Percentiles rank a stretch among this genome's conserved stretches.
Conservation (phyloP, 176 grass and related monocot species). For the Musa itinerans region DNA sequence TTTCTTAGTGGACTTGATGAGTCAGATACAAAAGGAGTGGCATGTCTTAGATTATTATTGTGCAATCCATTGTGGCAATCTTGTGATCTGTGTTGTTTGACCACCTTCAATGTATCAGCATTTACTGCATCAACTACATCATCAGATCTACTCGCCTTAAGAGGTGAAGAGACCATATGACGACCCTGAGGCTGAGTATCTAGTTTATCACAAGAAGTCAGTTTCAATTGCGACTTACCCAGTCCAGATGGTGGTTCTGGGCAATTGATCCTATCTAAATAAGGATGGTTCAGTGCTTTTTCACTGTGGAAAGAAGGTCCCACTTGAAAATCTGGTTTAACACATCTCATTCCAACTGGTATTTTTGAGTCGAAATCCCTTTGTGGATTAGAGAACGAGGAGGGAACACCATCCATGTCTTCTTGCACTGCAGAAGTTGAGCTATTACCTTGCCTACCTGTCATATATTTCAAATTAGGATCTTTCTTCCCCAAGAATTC, state of each 20-base stretch:
- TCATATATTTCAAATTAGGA: slow-evolving; percentile 21
- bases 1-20: slow-evolving; percentile 48
- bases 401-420: slow-evolving; percentile 21
- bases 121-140: slow-evolving; percentile 27
- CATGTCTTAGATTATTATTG: slow-evolving; percentile 36
- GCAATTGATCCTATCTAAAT: slow-evolving; percentile 13
- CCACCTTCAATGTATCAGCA: slow-evolving; percentile 42
- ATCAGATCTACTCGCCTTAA: slow-evolving; percentile 45
- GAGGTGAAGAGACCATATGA: slow-evolving; percentile 34
- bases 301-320: slow-evolving; percentile 19
- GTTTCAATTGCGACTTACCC: slow-evolving; percentile 36
- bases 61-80: slow-evolving; percentile 49
- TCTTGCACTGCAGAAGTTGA: slow-evolving; percentile 32
- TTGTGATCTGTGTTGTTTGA: slow-evolving; percentile 33
- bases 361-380: slow-evolving; percentile 17
- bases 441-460: slow-evolving; percentile 33
- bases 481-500: slow-evolving; percentile 44
- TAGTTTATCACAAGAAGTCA: slow-evolving; percentile 39
- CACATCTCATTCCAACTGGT: slow-evolving; percentile 29
- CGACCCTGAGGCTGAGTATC: slow-evolving; percentile 31
- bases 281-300: not conserved
- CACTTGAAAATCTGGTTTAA: slow-evolving; percentile 25
- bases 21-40: slow-evolving; percentile 31
- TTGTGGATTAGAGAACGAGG: slow-evolving; percentile 25
- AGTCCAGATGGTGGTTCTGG: slow-evolving; percentile 27